Evolutionary conservation across 2,329 filamentous ascomycete genomes (phyloP).

Genomic region (Fusarium nematophilum): DNA sequence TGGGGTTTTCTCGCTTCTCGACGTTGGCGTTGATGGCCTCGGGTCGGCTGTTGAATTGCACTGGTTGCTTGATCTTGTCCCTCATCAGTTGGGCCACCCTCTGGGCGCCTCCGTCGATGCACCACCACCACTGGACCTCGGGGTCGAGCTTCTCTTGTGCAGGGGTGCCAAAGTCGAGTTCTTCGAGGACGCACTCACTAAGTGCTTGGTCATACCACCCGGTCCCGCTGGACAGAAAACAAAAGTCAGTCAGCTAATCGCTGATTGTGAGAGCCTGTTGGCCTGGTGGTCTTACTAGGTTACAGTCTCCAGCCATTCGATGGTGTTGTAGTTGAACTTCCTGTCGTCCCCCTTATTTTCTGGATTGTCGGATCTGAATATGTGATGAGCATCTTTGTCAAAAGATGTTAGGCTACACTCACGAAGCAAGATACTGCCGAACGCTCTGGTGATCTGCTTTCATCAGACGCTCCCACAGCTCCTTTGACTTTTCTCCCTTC

Average conservation of each 20-base stretch:
- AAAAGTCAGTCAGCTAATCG: not conserved
- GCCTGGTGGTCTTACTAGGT: constrained; percentile 20
- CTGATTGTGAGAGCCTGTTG: not conserved
- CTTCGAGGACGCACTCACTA: constrained; percentile 32
- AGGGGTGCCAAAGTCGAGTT: constrained; percentile 29
- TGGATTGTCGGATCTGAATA: too few species aligned
- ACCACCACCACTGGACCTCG: constrained; percentile 30
- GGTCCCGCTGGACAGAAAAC: constrained; percentile 10
- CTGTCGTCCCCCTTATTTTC: not conserved
- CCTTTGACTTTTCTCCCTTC: not conserved
- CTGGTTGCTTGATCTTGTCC: not conserved
- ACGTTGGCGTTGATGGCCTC: constrained; percentile 27
- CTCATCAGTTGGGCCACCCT: constrained; percentile 27
- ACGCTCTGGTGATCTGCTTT: constrained; percentile 26
- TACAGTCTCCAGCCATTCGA: constrained; percentile 37
- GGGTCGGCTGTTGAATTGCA: constrained; percentile 26
- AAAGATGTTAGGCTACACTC: too few species aligned
- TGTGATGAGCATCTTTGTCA: too few species aligned
- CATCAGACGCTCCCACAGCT: constrained; percentile 26
- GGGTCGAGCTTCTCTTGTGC: not conserved
- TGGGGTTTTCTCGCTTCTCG: not conserved
- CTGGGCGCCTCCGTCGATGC: constrained; percentile 32
- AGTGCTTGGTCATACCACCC: constrained; percentile 39
- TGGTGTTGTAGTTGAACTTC: constrained; percentile 33
- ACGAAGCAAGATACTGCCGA: constrained; percentile 36